Conservation (phyloP, 345 rosid genomes). For the Noccaea caerulescens region DNA sequence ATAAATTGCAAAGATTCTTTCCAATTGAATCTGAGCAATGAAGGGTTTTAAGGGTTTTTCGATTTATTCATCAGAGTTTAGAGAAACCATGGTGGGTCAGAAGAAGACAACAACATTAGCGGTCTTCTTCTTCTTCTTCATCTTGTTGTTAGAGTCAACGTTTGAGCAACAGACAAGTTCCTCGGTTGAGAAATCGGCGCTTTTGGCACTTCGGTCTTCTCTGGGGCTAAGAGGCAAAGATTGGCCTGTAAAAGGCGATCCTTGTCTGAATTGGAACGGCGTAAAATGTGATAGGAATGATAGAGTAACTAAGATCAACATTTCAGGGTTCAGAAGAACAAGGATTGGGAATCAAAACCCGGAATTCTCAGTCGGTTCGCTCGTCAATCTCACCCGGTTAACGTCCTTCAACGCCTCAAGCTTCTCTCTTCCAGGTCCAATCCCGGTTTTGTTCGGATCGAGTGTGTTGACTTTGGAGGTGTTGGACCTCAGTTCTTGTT, state of each 20-base stretch:
- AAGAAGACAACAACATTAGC: constrained; percentile 29
- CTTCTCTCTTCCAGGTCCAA: constrained; percentile 80
- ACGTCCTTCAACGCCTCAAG: constrained; percentile 76
- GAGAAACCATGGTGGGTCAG: constrained; percentile 69
- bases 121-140: constrained; percentile 47
- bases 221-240: constrained; percentile 79
- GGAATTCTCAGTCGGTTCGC: constrained; percentile 70
- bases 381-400: constrained; percentile 69
- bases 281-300: constrained; percentile 62
- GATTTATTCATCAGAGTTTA: constrained; percentile 35
- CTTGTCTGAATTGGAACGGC: constrained; percentile 80
- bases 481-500: constrained; percentile 88
- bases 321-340: constrained; percentile 89
- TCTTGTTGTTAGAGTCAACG: constrained; percentile 62
- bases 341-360: constrained; percentile 76
- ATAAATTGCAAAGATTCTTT: constrained; percentile 27
- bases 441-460: constrained; percentile 78
- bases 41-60: constrained; percentile 33
- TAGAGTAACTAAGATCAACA: constrained; percentile 65
- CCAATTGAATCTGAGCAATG: background rate
- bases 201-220: constrained; percentile 77
- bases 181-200: constrained; percentile 57
- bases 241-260: constrained; percentile 86
- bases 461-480: constrained; percentile 60
- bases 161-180: constrained; percentile 65